Percentiles rank a stretch among this genome's conserved stretches.
Evolutionary conservation across 495 filamentous ascomycete genomes (phyloP).

Genomic region (Penicillium macrosclerotiorum): DNA sequence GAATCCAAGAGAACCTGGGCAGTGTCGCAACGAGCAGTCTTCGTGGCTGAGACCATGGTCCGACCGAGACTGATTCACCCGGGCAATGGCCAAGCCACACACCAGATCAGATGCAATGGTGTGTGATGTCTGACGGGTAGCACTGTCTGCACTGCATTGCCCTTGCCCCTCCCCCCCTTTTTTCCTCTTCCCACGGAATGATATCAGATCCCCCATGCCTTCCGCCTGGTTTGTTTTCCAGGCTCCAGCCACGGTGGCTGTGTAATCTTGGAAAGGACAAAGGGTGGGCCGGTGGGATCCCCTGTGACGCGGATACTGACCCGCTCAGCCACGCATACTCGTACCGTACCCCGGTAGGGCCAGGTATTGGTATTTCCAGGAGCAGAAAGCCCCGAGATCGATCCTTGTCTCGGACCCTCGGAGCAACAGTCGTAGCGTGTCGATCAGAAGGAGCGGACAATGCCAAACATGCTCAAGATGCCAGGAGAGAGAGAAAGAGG

Average conservation of each 20-base stretch:
- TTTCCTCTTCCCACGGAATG: constrained; percentile 5
- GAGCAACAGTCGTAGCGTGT: too few relatives aligned
- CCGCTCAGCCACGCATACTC: constrained; percentile 25
- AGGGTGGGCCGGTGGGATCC: constrained; percentile 12
- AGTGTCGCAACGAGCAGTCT: too few relatives aligned
- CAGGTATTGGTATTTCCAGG: constrained; percentile 19
- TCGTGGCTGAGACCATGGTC: too few relatives aligned
- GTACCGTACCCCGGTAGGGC: constrained; percentile 22
- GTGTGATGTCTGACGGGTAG: background rate
- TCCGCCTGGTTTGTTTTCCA: background rate
- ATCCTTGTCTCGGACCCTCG: background rate
- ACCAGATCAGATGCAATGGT: too few relatives aligned
- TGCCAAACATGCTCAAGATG: too few relatives aligned
- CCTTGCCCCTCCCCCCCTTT: constrained; percentile 3
- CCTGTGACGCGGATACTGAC: constrained; percentile 18
- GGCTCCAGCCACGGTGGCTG: constrained; percentile 27
- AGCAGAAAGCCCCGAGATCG: background rate
- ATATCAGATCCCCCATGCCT: constrained; percentile 18
- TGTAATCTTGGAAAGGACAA: constrained; percentile 4
- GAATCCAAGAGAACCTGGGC: too few relatives aligned
- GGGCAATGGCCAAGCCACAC: too few relatives aligned
- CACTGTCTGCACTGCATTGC: background rate
- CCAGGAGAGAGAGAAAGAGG: too few relatives aligned
- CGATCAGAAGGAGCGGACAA: too few relatives aligned
- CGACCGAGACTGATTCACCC: too few relatives aligned